phyloP scores from a whole-genome alignment of 2,329 filamentous ascomycete genomes.

The Lasiodiplodia sp. region DNA sequence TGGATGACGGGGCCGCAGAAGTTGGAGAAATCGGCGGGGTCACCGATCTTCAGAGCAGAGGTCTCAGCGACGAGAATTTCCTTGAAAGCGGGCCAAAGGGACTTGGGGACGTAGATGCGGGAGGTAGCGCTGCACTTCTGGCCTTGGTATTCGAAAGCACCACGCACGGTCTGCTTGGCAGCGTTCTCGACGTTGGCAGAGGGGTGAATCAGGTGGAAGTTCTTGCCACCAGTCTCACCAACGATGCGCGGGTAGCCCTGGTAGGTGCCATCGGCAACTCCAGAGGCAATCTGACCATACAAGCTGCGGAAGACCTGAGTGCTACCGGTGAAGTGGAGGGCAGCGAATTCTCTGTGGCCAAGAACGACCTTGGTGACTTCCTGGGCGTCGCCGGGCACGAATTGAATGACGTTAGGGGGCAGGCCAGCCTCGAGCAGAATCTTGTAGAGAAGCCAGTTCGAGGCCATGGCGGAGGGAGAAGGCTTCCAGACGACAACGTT shows the following conservation, averaged over 20 bases:
- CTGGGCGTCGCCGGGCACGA: conserved; percentile 86
- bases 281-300: conserved; percentile 84
- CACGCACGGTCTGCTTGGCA: conserved; percentile 81
- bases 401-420: conserved; percentile 89
- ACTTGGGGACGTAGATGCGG: conserved; percentile 78
- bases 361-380: conserved; percentile 82
- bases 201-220: conserved; percentile 84
- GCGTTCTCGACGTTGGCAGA: conserved; percentile 81
- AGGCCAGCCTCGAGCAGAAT: conserved; percentile 92
- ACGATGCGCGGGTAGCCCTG: conserved; percentile 86
- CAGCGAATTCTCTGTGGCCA: conserved; percentile 79
- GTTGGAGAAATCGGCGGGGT: conserved; percentile 73
- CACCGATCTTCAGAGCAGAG: conserved; percentile 73
- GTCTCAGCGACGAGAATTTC: conserved; percentile 72
- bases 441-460: conserved; percentile 88
- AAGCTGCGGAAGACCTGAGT: conserved; percentile 89
- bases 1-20: conserved; percentile 92
- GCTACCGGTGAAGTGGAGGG: conserved; percentile 94
- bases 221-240: conserved; percentile 91
- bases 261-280: conserved; percentile 83
- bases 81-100: conserved; percentile 76
- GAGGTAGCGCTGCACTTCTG: conserved; percentile 92
- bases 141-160: conserved; percentile 89
- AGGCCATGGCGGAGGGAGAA: conserved; percentile 86
- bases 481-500: conserved; percentile 98